Base-by-base conservation (phyloP, 306 rosid genomes). In the Heteromeles arbutifolia region DNA sequence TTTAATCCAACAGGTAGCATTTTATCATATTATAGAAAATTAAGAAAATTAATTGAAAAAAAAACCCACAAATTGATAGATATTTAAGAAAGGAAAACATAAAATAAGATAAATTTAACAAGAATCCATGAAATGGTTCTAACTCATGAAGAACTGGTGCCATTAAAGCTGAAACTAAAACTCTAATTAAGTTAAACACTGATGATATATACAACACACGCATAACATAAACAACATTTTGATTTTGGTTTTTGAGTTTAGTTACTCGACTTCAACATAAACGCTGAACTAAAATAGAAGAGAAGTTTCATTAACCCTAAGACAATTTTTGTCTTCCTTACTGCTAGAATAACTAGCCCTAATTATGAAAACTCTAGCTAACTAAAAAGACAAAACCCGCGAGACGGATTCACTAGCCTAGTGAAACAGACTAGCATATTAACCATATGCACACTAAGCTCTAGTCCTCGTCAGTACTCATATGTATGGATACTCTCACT, bases 311-410 rank as follows among this genome's bases (percentile, higher is more conserved):
- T 65, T n/a, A 74, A 61, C 69, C 34, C 43, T 61, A 74, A 65
- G 26, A 65, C 67, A 28, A 39, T 19, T 22, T 32, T 44, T 19
- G n/a, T 25, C 57, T 73, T 64, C 41, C 69, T 74, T 61, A 26
- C 21, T 61, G 69, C 69, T 74, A 43, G 77, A 58, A 69, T 52
- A 70, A 52, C 48, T 61, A 70, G 25, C 32, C 65, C 71, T 70
- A 74, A 69, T 11, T 41, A 77, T 56, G 25, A 19, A 77, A 69
- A 61, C 75, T 57, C 34, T 62, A 62, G 53, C 77, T 61, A 77
- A 11, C 12, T 29, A 61, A 25, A 29, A 43, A 37, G 24, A 9
- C 32, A 57, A 77, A 58, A 18, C 61, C 8, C 29, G 45, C 21
- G 67, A 54, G 21, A 17, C 41, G 17, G 14, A 72, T 56, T 9